Base-by-base conservation (phyloP, 2,329 filamentous ascomycete genomes). In the Venturia pyrina region DNA sequence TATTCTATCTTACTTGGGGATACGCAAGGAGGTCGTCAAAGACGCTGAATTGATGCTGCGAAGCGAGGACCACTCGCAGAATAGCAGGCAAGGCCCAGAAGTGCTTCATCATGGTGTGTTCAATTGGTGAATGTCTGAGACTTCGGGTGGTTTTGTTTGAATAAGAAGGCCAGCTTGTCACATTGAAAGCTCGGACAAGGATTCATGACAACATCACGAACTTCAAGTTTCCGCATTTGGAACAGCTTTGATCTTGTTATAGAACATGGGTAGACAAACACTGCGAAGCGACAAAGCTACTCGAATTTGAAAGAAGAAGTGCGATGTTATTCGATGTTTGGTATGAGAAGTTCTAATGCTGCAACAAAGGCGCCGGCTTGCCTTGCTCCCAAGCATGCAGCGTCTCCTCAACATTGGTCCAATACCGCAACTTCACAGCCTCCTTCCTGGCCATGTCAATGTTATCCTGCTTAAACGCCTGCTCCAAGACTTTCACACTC, bases 21-120 rank as follows among this genome's bases (percentile, higher is more conserved):
- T 89, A 91, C 21, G 91, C 91, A 66, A 96, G 83, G 63, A 96
- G 77, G 74, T 97, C 93, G 73, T 96, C 91, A 72, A 95, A 87
- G 66, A 96, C 89, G 78, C 88, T 96, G 79, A 96, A 96, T 24
- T 81, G 77, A 70, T 82, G 82, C 71, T 83, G 82, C 71, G 76
- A 83, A 60, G 82, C 83, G 67, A 82, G 75, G 65, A 78, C 79
- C 62, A 81, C 72, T 67, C 79, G 78, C 69, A 81, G 68, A 24
- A 82, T 70, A 2, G 79, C 78, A 24, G 80, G 78, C 32, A 82
- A 73, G 11, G 79, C 79, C 75, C 79, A 78, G 70, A 82, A 77
- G 67, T 78, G 75, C 71, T 72, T 80, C 79, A 81, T 80, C 41
- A 53, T 66, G 28, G 17, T 59, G 53, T 57, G 28, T 28, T 28